Base-by-base conservation (phyloP, 257 asterid species). In the Solanum medicagineum region DNA sequence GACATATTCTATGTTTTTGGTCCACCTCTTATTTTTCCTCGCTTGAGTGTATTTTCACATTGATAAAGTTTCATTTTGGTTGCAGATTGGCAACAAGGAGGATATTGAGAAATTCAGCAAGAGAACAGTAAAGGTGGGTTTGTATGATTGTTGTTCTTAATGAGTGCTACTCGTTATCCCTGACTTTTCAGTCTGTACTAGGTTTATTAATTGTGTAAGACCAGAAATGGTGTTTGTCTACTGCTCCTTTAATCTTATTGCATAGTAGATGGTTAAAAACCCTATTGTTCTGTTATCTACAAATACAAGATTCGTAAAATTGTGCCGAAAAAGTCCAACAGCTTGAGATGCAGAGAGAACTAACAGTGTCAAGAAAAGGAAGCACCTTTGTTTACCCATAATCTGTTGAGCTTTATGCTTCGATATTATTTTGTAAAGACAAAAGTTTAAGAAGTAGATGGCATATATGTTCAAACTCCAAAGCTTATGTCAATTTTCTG, bases 101-200 rank as follows among this genome's bases (percentile, higher is more conserved):
- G 98, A 97, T 59, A 94, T 97, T 62, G 99, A 97, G 90, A 95
- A 97, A 87, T 97, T 92, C 88, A 97, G 99, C 87, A 97, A 97
- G 91, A 87, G 99, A 91, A 95, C 99, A 12, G 99, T 97, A 54
- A 97, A 95, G 98, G 99, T 93, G 74, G 44, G 94, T 82, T 42
- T 66, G n/a, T 74, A 7, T 36, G 16, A 0, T 26, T 51, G 42
- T 77, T 77, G 16, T 77, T 77, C 51, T 40, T 69, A 40, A 70
- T 20, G 53, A 40, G 79, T 70, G 79, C 79, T 40, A 40, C 54
- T 42, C 1, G 26, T 40, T 9, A 4, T 17, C 14, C 54, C 29
- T 0, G 79, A 40, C 29, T 10, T 63, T 40, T 26, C 53, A 3
- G 42, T 17, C 53, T 22, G 24, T 70, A 40, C 26, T 53, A 53